Conservation (phyloP, 2,329 filamentous ascomycete species). For the Hypoxylon sp. region DNA sequence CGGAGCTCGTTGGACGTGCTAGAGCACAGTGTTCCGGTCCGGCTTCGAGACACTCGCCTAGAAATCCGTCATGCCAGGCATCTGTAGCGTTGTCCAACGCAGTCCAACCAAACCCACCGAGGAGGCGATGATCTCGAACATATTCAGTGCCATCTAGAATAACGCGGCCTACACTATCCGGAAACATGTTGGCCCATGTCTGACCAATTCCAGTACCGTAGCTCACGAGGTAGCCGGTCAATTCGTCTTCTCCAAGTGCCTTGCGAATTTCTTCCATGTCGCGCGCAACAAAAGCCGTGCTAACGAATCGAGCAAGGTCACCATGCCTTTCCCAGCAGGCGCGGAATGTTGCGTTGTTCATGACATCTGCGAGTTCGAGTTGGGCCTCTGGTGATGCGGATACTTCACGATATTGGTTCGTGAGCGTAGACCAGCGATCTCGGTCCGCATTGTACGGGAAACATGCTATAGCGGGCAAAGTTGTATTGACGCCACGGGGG, state of each 20-base stretch:
- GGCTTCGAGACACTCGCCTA: slow-evolving; percentile 59
- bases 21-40: slow-evolving; percentile 57
- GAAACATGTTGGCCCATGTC: slow-evolving; percentile 61
- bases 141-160: slow-evolving; percentile 61
- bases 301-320: slow-evolving; percentile 57
- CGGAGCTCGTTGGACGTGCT: slow-evolving; percentile 46
- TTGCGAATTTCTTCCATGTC: slow-evolving; percentile 60
- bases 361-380: slow-evolving; percentile 55
- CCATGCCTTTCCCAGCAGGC: slow-evolving; percentile 55
- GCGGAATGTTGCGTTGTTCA: slow-evolving; percentile 55
- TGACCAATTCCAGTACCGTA: slow-evolving; percentile 63
- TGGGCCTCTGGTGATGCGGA: slow-evolving; percentile 48
- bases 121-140: slow-evolving; percentile 54
- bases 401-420: slow-evolving; percentile 51
- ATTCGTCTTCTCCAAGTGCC: slow-evolving; percentile 55
- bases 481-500: slow-evolving; percentile 61
- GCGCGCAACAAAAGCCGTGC: slow-evolving; percentile 57
- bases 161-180: slow-evolving; percentile 56
- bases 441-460: slow-evolving; percentile 56
- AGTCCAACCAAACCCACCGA: slow-evolving; percentile 58
- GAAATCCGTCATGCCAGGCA: slow-evolving; percentile 59
- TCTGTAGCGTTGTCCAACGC: slow-evolving; percentile 59
- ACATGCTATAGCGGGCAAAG: slow-evolving; percentile 56
- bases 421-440: slow-evolving; percentile 56
- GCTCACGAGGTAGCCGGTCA: slow-evolving; percentile 60